A percentile compares a stretch with the other conserved stretches of the same genome.
Evolutionary conservation across 179 eudicot species (phyloP).

Genomic region (Patellifolia procumbens): DNA sequence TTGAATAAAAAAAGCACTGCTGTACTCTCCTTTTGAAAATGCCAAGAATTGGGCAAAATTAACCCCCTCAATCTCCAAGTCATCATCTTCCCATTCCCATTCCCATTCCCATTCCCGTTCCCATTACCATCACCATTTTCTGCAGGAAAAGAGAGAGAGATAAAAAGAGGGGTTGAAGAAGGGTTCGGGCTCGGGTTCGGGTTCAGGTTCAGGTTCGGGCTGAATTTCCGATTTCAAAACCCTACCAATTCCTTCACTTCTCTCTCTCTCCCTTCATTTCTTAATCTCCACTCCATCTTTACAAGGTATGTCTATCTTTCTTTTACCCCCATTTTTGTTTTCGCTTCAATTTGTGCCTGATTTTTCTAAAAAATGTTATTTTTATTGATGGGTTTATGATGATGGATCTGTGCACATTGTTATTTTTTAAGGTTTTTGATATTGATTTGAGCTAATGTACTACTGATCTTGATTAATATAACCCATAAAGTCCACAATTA

Average conservation of each 20-base stretch:
- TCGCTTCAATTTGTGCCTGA: neutral
- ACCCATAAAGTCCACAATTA: too few relatives aligned
- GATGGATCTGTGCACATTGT: conserved; percentile 5
- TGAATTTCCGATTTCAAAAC: conserved; percentile 15
- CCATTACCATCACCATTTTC: too few relatives aligned
- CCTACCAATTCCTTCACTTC: conserved; percentile 6
- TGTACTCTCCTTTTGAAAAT: too few relatives aligned
- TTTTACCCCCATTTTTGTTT: conserved; percentile 12
- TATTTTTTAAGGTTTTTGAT: neutral
- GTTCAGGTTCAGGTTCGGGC: too few relatives aligned
- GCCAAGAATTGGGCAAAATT: too few relatives aligned
- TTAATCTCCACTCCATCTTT: neutral
- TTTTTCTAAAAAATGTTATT: neutral
- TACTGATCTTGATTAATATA: too few relatives aligned
- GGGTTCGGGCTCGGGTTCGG: too few relatives aligned
- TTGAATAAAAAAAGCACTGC: too few relatives aligned
- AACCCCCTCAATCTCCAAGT: neutral
- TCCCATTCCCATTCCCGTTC: too few relatives aligned
- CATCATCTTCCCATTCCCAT: too few relatives aligned
- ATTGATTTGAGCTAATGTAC: too few relatives aligned
- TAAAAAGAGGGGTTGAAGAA: neutral
- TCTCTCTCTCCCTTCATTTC: neutral
- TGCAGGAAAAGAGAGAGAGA: neutral
- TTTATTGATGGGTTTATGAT: too few relatives aligned
- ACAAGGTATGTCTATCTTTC: conserved; percentile 11